Evolutionary conservation across 352 stramenopile genomes (phyloP).

Genomic region (Phytopythium ostracodes): DNA sequence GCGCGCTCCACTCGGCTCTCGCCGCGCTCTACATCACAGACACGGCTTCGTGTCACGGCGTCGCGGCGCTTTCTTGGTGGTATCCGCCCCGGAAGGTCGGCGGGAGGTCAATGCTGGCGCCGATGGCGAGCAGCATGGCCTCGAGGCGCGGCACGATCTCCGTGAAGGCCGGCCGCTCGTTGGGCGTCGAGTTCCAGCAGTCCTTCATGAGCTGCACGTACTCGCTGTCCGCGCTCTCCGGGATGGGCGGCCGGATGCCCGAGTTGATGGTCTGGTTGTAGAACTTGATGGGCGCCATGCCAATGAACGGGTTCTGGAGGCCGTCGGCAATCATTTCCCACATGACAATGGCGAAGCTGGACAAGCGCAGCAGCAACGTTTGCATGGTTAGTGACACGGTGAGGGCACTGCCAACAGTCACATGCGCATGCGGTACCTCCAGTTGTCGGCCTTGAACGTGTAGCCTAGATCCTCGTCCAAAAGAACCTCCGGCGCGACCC

Average conservation of each 20-base stretch:
- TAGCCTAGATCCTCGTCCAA: conserved; percentile 87
- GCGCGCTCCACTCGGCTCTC: background rate
- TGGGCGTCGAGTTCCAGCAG: conserved; percentile 79
- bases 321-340: conserved; percentile 88
- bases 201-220: conserved; percentile 78
- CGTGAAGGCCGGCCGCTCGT: conserved; percentile 68
- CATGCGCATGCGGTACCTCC: conserved; percentile 59
- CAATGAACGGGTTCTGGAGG: conserved; percentile 83
- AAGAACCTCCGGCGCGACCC: conserved; percentile 85
- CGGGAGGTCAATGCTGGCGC: conserved; percentile 76
- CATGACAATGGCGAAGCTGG: conserved; percentile 87
- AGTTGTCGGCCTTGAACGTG: conserved; percentile 89
- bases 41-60: conserved; percentile 10
- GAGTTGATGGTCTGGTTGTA: conserved; percentile 86
- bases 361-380: background rate
- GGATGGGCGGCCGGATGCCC: conserved; percentile 68
- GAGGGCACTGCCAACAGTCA: no score
- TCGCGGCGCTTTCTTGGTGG: conserved; percentile 43
- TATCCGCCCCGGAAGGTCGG: conserved; percentile 85
- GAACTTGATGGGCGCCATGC: conserved; percentile 89
- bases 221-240: conserved; percentile 56
- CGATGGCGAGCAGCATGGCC: conserved; percentile 60
- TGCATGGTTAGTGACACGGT: no score
- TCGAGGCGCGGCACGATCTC: conserved; percentile 79
- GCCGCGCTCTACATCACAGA: background rate